Evolutionary conservation across 179 eudicot species (phyloP).

Genomic region (Spinacia oleracea): DNA sequence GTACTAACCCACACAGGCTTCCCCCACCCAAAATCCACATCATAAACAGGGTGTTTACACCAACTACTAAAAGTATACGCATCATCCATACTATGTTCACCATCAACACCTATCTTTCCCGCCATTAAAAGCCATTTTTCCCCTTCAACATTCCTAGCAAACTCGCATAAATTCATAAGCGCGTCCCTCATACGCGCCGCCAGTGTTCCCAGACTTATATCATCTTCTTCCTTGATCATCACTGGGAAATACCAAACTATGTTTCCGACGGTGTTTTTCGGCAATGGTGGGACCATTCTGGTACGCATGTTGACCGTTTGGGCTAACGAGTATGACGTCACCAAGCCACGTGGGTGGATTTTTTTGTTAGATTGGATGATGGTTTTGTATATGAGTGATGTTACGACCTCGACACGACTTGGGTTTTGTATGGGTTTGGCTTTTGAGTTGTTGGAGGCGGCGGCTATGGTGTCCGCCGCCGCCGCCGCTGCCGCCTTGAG

Average conservation of each 20-base stretch:
- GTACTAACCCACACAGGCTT: constrained; percentile 11
- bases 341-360: not conserved
- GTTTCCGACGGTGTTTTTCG: constrained; percentile 21
- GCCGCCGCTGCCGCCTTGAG: no score
- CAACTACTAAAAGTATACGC: not conserved
- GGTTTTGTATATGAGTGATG: constrained; percentile 21
- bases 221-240: not conserved
- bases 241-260: not conserved
- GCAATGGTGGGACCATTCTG: constrained; percentile 19
- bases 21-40: constrained; percentile 16
- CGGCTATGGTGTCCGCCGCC: not conserved
- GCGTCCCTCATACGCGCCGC: not conserved
- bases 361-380: constrained; percentile 1
- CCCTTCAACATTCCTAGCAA: constrained; percentile 2
- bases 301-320: constrained; percentile 28
- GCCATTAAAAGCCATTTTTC: constrained; percentile 1
- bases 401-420: constrained; percentile 14
- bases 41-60: not conserved
- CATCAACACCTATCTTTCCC: not conserved
- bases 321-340: not conserved
- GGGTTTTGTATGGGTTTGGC: not conserved
- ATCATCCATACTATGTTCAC: not conserved
- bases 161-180: not conserved
- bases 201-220: not conserved
- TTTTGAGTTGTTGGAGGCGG: not conserved